phyloP scores from a whole-genome alignment of 148 eudicot genomes.

The Oxyria digyna region DNA sequence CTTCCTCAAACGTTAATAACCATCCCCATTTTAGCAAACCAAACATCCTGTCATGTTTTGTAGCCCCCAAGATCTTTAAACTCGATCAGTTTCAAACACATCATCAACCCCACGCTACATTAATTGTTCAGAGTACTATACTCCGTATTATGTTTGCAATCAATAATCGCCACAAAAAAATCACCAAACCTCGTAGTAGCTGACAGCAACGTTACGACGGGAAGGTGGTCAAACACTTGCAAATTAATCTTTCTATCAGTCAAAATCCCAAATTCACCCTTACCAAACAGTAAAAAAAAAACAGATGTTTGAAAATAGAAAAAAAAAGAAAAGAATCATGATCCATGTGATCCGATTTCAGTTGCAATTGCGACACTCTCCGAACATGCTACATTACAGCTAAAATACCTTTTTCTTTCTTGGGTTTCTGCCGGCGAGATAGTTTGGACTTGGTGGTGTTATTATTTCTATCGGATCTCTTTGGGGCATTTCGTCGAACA shows the following conservation, averaged over 20 bases:
- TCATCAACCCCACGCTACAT: background rate
- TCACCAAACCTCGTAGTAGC: background rate
- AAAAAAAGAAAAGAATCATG: background rate
- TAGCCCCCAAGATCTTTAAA: background rate
- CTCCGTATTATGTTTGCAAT: background rate
- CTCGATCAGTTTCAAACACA: background rate
- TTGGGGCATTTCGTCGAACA: conserved; percentile 7
- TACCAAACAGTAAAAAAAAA: background rate
- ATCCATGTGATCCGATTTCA: background rate
- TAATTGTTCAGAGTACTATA: background rate
- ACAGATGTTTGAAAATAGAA: background rate
- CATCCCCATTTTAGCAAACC: background rate
- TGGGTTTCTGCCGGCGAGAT: background rate
- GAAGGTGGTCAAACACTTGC: background rate
- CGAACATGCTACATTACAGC: background rate
- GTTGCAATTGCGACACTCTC: background rate
- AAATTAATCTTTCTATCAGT: background rate
- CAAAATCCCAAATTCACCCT: background rate
- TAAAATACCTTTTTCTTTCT: background rate
- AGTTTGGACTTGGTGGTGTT: background rate
- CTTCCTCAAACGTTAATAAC: background rate
- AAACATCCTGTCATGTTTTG: background rate
- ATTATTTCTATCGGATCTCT: background rate
- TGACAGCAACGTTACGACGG: background rate
- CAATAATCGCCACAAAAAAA: background rate